A percentile compares a stretch with the other conserved stretches of the same genome.
These are phyloP conservation scores for Aphanomyces stellatus DNA, from an alignment of 352 stramenopile genomes.

Conservation along the genomic window DNA sequence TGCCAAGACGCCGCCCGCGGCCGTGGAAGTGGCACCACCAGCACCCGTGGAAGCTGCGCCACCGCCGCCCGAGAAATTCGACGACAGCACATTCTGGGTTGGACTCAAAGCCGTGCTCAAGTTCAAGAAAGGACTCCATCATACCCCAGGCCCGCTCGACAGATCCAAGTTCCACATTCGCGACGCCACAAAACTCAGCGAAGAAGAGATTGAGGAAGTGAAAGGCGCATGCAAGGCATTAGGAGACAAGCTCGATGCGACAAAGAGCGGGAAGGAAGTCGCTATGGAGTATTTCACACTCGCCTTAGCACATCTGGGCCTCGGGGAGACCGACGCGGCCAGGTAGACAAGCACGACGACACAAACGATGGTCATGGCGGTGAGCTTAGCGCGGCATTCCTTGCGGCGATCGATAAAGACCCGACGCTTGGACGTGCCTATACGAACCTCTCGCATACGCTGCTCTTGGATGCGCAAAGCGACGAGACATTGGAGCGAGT, in stretches of 20 bases:
- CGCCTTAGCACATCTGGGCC: neutral
- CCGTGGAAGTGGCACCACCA: neutral
- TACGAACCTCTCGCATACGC: conserved; percentile 6
- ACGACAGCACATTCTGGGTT: conserved; percentile 9
- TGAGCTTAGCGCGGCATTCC: neutral
- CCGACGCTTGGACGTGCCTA: conserved; percentile 14
- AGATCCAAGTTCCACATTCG: neutral
- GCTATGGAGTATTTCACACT: conserved; percentile 2
- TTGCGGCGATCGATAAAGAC: neutral
- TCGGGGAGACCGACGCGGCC: neutral
- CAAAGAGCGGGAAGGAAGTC: neutral
- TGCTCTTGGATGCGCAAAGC: neutral
- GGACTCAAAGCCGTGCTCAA: neutral
- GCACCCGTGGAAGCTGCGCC: neutral
- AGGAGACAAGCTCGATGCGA: neutral
- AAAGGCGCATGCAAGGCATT: neutral
- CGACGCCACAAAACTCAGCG: neutral
- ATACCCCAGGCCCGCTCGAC: neutral
- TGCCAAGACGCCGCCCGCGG: neutral
- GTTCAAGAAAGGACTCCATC: neutral
- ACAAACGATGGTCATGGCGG: neutral
- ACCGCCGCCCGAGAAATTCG: conserved; percentile 6
- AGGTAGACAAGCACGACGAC: too few relatives aligned
- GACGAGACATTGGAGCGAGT: neutral
- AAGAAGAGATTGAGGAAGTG: neutral